Evolutionary conservation across 148 eudicot species (phyloP).

Genomic region (Hydrangea macrophylla): DNA sequence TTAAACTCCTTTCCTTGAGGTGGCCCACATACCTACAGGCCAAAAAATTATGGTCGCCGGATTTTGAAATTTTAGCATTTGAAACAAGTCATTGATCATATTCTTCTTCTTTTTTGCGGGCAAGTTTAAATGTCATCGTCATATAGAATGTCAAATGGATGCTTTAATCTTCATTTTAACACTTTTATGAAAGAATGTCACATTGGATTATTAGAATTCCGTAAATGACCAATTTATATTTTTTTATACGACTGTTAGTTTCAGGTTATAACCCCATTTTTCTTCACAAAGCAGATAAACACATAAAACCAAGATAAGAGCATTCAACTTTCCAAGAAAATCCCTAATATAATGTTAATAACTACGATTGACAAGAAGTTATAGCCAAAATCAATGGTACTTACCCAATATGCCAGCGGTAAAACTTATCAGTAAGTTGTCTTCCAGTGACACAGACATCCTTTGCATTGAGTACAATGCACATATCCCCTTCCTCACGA

Average conservation of each 20-base stretch:
- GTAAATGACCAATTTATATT: not conserved
- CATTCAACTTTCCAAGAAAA: not conserved
- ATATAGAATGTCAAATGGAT: too few relatives aligned
- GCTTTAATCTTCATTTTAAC: too few relatives aligned
- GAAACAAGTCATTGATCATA: too few relatives aligned
- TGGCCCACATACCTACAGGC: slow-evolving; percentile 69
- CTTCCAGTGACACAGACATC: slow-evolving; percentile 85
- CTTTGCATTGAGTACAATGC: slow-evolving; percentile 87
- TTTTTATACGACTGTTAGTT: too few relatives aligned
- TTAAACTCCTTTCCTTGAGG: slow-evolving; percentile 86
- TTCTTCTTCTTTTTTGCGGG: too few relatives aligned
- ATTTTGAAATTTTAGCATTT: not conserved
- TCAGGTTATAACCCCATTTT: too few relatives aligned
- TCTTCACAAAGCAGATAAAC: too few relatives aligned
- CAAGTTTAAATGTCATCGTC: too few relatives aligned
- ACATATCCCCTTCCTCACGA: slow-evolving; percentile 97
- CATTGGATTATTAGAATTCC: not conserved
- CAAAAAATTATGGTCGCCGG: not conserved
- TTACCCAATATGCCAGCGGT: slow-evolving; percentile 95
- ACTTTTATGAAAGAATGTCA: not conserved
- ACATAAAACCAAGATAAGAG: not conserved
- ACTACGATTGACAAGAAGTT: not conserved
- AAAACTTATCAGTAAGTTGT: slow-evolving; percentile 81
- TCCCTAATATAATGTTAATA: not conserved
- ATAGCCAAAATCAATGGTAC: slow-evolving; percentile 16